Percentiles rank a stretch among this genome's conserved stretches.
Conservation (phyloP, 2,329 filamentous ascomycete genomes). For the Trichoderma breve region DNA sequence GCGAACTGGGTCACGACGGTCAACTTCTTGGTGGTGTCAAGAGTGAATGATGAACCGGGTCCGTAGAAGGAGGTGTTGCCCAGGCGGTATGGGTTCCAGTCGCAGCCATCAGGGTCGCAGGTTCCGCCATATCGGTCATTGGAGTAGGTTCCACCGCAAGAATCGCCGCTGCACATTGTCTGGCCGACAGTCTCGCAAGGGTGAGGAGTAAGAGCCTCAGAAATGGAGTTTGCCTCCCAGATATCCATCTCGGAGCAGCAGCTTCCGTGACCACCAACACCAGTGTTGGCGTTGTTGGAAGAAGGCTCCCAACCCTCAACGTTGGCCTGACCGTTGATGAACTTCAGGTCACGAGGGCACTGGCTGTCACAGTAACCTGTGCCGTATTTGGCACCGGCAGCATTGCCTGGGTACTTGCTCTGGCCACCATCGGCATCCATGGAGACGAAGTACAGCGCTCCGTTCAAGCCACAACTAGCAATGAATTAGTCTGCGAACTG, state of each 20-base stretch:
- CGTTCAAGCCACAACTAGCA: slow-evolving; percentile 67
- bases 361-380: slow-evolving; percentile 56
- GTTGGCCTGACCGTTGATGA: slow-evolving; percentile 56
- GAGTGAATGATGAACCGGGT: slow-evolving; percentile 46
- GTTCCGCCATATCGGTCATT: slow-evolving; percentile 56
- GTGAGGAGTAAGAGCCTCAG: slow-evolving; percentile 64
- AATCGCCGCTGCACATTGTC: slow-evolving; percentile 48
- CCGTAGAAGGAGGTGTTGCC: slow-evolving; percentile 65
- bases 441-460: slow-evolving; percentile 64
- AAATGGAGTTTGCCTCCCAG: slow-evolving; percentile 65
- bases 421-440: slow-evolving; percentile 60
- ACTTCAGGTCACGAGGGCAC: slow-evolving; percentile 56
- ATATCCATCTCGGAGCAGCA: slow-evolving; percentile 65
- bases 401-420: slow-evolving; percentile 49
- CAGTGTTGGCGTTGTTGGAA: slow-evolving; percentile 52
- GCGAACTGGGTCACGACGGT: slow-evolving; percentile 68
- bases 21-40: slow-evolving; percentile 59
- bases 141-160: slow-evolving; percentile 54
- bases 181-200: slow-evolving; percentile 54
- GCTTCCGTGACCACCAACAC: slow-evolving; percentile 50
- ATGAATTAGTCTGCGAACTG: background rate
- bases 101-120: slow-evolving; percentile 69
- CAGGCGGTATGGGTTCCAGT: slow-evolving; percentile 68
- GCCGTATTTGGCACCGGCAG: slow-evolving; percentile 57
- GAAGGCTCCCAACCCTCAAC: slow-evolving; percentile 52